phyloP scores from a whole-genome alignment of 169 alveolate species.

The Plasmodium malariae region DNA sequence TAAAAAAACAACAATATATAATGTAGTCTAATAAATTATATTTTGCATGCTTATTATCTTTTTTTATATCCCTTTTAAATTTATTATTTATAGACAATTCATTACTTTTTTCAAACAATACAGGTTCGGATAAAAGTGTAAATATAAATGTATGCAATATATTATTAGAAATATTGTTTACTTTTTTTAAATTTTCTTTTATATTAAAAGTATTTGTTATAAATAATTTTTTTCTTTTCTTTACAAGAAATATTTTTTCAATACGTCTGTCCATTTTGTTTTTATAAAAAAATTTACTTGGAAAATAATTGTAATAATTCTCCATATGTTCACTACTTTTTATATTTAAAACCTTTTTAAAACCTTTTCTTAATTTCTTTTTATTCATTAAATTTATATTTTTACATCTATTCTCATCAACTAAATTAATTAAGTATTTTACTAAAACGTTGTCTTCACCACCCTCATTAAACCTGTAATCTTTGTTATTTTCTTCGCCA shows the following conservation, averaged over 20 bases:
- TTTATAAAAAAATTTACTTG: conserved; percentile 28
- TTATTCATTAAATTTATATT: conserved; percentile 20
- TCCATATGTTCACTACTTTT: conserved; percentile 29
- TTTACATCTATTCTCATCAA: conserved; percentile 23
- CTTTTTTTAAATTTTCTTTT: conserved; percentile 42
- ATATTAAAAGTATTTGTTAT: conserved; percentile 29
- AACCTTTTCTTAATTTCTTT: conserved; percentile 36
- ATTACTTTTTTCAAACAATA: conserved; percentile 33
- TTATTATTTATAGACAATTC: conserved; percentile 12
- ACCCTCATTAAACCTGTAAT: too few relatives aligned
- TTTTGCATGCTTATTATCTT: conserved; percentile 28
- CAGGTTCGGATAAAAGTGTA: conserved; percentile 42
- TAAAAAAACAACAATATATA: conserved; percentile 57
- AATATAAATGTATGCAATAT: conserved; percentile 36
- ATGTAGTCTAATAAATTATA: conserved; percentile 71
- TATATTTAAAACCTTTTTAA: conserved; percentile 25
- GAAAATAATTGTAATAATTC: conserved; percentile 28
- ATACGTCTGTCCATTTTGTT: conserved; percentile 62
- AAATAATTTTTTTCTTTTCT: conserved; percentile 26
- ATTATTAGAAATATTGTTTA: conserved; percentile 24
- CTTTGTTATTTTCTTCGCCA: background rate
- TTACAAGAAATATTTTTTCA: conserved; percentile 43
- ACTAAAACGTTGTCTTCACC: conserved; percentile 49
- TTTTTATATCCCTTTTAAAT: conserved; percentile 41
- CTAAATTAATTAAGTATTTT: conserved; percentile 48